Base-by-base conservation (phyloP, 1,284 basidiomycete genomes). In the Ganoderma boninense region DNA sequence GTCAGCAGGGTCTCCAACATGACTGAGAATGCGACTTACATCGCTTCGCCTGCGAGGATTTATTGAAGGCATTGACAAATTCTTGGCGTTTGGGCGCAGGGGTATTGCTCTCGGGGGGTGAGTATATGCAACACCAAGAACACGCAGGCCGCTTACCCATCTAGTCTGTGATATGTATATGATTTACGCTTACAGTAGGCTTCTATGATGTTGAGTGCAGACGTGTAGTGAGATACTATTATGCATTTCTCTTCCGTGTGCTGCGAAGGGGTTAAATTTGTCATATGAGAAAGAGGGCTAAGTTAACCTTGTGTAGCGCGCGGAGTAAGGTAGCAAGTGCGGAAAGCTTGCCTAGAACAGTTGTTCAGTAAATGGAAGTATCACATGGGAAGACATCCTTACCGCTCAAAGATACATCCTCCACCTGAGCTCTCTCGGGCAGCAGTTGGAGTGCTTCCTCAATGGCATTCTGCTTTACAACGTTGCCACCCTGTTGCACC, bases 231-330 rank as follows among this genome's bases (percentile, higher is more conserved):
- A 26, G 95, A 97, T 32, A 97, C 95, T 61, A 98, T 82, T 49
- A 98, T 93, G 74, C 96, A 94, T 87, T 98, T 98, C 81, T 99
- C 98, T 46, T 94, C 90, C 0, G 95, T 97, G 52, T 86, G 84
- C 85, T 91, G 75, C 64, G 20, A 44, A 77, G 75, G 40, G 23
- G 56, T 26, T 29, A 49, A 60, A 46, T 14, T 26, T 54, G 65
- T 38, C 23, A 44, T 16, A 13, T 38, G 6, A 62, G 62, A n/a
- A 42, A 32, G 57, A 43, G 26, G 23, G 26, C 44, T 10, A 2
- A 23, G 18, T 1, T 71, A 75, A 92, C 93, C 79, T 88, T 85
- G 65, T 86, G 85, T 38, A 99, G 84, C 0, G 83, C 79, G 64
- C 86, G 82, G 13, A 99, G 88, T 64, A 99, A 86, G 59, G 87